These are phyloP conservation scores for Holtermannia corniformis DNA, from an alignment of 768 basidiomycete species.

Conservation along the genomic window DNA sequence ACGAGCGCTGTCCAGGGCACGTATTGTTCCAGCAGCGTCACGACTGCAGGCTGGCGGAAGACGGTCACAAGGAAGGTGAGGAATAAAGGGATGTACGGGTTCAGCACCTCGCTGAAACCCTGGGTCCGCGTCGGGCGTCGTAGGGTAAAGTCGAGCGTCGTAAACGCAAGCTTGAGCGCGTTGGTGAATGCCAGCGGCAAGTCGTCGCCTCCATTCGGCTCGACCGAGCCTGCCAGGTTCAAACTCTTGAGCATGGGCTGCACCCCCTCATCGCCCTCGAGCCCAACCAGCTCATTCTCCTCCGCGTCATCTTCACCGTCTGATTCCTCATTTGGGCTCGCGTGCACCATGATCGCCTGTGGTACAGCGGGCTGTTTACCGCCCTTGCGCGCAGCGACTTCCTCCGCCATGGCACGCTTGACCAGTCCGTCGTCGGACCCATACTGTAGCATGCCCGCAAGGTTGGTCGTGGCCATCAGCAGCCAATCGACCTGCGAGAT, in stretches of 20 bases:
- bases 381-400: slow-evolving; percentile 39
- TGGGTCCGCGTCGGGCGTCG: slow-evolving; percentile 47
- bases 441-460: slow-evolving; percentile 76
- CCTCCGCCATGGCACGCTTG: slow-evolving; percentile 51
- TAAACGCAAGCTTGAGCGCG: slow-evolving; percentile 68
- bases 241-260: slow-evolving; percentile 4
- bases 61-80: slow-evolving; percentile 81
- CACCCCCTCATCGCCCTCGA: slow-evolving; percentile 26
- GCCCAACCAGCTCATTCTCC: slow-evolving; percentile 47
- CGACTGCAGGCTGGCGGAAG: slow-evolving; percentile 55
- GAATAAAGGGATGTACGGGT: slow-evolving; percentile 76
- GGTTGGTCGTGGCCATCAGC: slow-evolving; percentile 86
- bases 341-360: slow-evolving; percentile 9
- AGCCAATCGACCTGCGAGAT: slow-evolving; percentile 67
- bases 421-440: slow-evolving; percentile 65
- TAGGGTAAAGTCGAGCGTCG: slow-evolving; percentile 64
- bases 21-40: slow-evolving; percentile 58
- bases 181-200: slow-evolving; percentile 59
- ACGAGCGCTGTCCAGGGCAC: slow-evolving; percentile 78
- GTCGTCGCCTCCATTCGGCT: no score
- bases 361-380: slow-evolving; percentile 6
- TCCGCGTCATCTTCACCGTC: slow-evolving; percentile 52
- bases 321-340: slow-evolving; percentile 3
- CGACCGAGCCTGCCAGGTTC: not conserved
- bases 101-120: slow-evolving; percentile 49